Evolutionary conservation across 495 filamentous ascomycete species (phyloP).

Genomic region (Cetradonia linearis): DNA sequence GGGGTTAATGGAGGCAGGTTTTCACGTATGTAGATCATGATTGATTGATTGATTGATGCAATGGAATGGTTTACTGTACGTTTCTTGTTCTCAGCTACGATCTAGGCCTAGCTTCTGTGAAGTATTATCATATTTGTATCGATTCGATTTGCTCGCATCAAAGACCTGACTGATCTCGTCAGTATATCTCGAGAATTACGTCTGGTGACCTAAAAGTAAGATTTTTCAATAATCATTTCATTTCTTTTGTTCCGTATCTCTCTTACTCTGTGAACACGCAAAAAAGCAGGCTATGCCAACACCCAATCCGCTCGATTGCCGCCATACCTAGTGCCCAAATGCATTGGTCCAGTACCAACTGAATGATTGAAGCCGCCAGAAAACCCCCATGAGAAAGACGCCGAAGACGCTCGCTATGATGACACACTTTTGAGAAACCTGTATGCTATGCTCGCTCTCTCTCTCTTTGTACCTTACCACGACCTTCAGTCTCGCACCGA

Average conservation of each 20-base stretch:
- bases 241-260: background rate
- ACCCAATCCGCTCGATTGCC: background rate
- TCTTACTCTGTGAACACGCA: background rate
- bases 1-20: background rate
- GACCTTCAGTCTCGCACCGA: background rate
- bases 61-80: too few relatives aligned
- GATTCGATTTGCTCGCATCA: too few relatives aligned
- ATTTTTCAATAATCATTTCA: background rate
- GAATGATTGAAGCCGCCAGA: background rate
- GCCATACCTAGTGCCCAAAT: background rate
- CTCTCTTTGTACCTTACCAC: background rate
- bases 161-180: too few relatives aligned
- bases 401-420: slow-evolving; percentile 2
- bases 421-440: slow-evolving; percentile 3
- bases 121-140: too few relatives aligned
- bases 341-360: slow-evolving; percentile 8
- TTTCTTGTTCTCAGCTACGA: background rate
- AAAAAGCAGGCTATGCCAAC: background rate
- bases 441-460: background rate
- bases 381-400: background rate
- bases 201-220: too few relatives aligned
- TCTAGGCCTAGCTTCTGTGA: too few relatives aligned
- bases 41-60: background rate
- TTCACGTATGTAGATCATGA: background rate
- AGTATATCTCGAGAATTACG: too few relatives aligned